Evolutionary conservation across 1,139 yeast species (phyloP), one percentile per base, ranked within the genome.

Genomic region (Sugiyamaella novakii): DNA sequence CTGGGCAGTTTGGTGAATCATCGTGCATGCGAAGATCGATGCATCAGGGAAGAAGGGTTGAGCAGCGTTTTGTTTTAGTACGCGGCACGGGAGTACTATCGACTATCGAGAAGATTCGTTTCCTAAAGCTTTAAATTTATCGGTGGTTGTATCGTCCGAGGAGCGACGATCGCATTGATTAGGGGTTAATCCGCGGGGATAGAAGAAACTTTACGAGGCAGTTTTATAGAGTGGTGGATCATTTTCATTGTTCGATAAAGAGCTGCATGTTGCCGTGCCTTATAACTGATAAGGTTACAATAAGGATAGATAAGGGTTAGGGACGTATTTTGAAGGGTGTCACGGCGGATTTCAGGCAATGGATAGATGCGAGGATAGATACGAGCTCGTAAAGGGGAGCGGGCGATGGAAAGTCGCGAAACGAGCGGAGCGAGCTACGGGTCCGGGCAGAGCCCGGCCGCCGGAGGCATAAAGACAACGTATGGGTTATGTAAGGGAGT

Each of bases 1-100:
- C 43, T 39, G 43, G 43, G 43, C 43, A 34, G 19, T 18, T 4
- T 12, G 43, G 29, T 39, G 43, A 39, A 29, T 39, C 43, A 39
- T 39, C 43, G 29, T 39, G 43, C 43, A 34, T 39, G 10, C 11
- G 33, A n/a, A 21, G 39, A 35, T 35, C 39, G 18, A 29, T n/a
- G n/a, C n/a, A n/a, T n/a, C n/a, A n/a, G n/a, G n/a, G n/a, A n/a
- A n/a, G n/a, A n/a, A n/a, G n/a, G n/a, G n/a, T n/a, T 22, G 5
- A 6, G 25, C 25, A 38, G 22, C 42, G 42, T 12, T 14, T 24
- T 12, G 11, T 17, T 22, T 34, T 34, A 34, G 38, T 24, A 34
- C 38, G 17, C 38, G 38, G 38, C 38, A 22, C 25, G 25, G 25
- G 25, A 8, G 5, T 22, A 22, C 25, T 5, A 8, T 22, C 8